Evolutionary conservation across 495 filamentous ascomycete species (phyloP).

Genomic region (Aspergillus haitiensis): DNA sequence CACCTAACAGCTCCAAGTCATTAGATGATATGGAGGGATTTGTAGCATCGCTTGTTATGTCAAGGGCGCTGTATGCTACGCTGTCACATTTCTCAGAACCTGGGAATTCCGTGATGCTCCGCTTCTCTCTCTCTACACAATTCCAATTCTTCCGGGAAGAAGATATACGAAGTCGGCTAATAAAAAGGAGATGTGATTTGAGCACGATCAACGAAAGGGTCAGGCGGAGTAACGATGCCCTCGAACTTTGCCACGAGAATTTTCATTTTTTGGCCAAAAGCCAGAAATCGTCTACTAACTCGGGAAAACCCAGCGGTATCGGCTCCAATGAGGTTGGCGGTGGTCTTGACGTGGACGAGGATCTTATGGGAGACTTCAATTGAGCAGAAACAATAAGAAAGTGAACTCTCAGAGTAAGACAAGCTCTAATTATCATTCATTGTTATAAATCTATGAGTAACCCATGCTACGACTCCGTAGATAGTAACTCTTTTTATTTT

Average conservation of each 20-base stretch:
- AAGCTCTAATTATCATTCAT: too few species aligned
- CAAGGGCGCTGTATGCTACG: constrained; percentile 55
- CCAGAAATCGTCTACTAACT: constrained; percentile 39
- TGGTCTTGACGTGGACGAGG: constrained; percentile 46
- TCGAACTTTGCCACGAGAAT: constrained; percentile 62
- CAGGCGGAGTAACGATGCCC: constrained; percentile 50
- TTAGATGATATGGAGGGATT: constrained; percentile 47
- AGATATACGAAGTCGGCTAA: constrained; percentile 42
- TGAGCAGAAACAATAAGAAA: constrained; percentile 4
- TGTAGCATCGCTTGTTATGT: constrained; percentile 54
- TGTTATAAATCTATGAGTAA: too few species aligned
- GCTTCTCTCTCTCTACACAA: constrained; percentile 9
- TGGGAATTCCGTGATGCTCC: constrained; percentile 18
- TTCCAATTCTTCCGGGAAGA: constrained; percentile 40
- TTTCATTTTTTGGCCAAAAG: constrained; percentile 49
- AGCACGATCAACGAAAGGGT: constrained; percentile 43
- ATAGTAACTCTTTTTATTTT: too few species aligned
- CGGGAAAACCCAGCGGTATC: constrained; percentile 27
- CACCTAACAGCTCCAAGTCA: constrained; percentile 36
- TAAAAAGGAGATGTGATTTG: constrained; percentile 37
- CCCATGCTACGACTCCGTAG: too few species aligned
- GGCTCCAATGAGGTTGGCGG: neutral
- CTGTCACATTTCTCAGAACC: constrained; percentile 9
- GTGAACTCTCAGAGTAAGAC: too few species aligned
- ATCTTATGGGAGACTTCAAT: constrained; percentile 62